Base-by-base conservation (phyloP, 129 eudicot species). In the Flaveria linearis region DNA sequence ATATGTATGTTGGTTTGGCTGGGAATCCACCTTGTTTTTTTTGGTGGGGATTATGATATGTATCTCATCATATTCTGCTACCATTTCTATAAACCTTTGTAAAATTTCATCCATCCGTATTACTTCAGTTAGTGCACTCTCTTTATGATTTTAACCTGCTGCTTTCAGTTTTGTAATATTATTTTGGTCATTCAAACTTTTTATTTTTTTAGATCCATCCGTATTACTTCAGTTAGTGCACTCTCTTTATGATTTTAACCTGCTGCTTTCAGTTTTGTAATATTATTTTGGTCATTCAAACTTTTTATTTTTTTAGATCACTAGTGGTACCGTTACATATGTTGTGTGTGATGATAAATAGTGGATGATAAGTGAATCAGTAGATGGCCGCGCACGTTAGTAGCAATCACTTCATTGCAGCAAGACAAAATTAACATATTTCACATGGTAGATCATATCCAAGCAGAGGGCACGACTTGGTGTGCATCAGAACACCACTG, bases 11-110 rank as follows among this genome's bases (percentile, higher is more conserved):
- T 69, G 81, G 69, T 68, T 68, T 77, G 69, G 76, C 66, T 68
- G 81, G 28, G 69, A 68, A 68, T 30, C 81, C 81, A 69, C 81
- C 76, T 77, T 77, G 76, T 77, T 77, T 77, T 77, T 68, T 56
- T 55, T 57, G 81, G 81, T 77, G 81, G 81, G 23, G 69, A 55
- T 55, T 77, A 36, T 69, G 76, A 77, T 56, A 69, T 77, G 81
- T 77, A 70, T 77, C 74, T 77, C 81, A 77, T 57, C 36, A 77
- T 43, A 57, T 77, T 77, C 61, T 77, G 75, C 50, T 42, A 69
- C 81, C 33, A n/a, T n/a, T 17, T 66, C 46, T 77, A 69, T 77
- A 68, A 68, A 69, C 39, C 81, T 36, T 45, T 77, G 81, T 77
- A 69, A 53, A 77, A 77, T 77, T 68, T 52, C 26, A 7, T 51